Base-by-base conservation (phyloP, 228 moss, liverwort and hornwort genomes). In the Sphagnum fallax region DNA sequence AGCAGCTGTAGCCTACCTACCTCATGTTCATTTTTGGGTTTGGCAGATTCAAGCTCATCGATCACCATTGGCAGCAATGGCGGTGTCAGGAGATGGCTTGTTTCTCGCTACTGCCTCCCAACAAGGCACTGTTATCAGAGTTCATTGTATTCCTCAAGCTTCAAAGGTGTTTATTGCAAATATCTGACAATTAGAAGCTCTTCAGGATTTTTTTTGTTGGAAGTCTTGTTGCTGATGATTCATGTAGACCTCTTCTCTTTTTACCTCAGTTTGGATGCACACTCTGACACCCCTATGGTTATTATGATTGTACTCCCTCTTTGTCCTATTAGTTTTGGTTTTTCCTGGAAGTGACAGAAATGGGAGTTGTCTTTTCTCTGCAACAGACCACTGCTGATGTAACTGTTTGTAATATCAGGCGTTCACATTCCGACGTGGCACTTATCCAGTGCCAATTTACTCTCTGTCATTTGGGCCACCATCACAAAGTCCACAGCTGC, bases 101-200 rank as follows among this genome's bases (percentile, higher is more conserved):
- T 80, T 95, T 72, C 81, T 95, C 67, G 95, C 95, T 16, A 95
- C 95, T 66, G 95, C 95, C 64, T 95, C 95, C 50, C 83, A 87
- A 71, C 95, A 95, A 73, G 95, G 95, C 78, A 95, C 95, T 60
- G 92, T 95, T 67, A 95, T 95, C 67, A 92, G 95, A 75, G 92
- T 95, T 52, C 95, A 95, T 81, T 68, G 89, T 68, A 89, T 95
- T 71, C 95, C 95, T 8, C 92, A 92, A 68, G 95, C 90, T 58
- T 80, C 77, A 13, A 95, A 95, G 88, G 92, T 92, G 32, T 32
- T 32, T 32, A 32, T 32, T 32, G 32, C 32, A 32, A 32, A 32
- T 32, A 32, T 65, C 65, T 48, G 32, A 32, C 32, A 32, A 32
- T 32, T 32, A 32, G 32, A 32, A 32, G 32, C 3, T 32, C 32